Base-by-base conservation (phyloP, 2,329 filamentous ascomycete genomes). In the Coniochaeta sp. region DNA sequence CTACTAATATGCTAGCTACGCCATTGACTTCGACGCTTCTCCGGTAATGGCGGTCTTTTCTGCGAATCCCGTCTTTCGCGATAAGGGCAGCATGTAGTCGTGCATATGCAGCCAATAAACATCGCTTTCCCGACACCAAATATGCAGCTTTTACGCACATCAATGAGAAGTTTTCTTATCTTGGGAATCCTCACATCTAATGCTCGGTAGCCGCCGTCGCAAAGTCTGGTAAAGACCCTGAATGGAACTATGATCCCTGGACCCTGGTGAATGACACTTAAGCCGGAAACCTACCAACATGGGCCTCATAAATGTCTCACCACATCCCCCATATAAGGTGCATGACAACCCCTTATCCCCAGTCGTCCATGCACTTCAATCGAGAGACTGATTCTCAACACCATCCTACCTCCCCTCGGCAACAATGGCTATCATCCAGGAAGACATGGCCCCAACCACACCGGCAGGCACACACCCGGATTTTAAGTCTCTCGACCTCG, bases 141-240 rank as follows among this genome's bases (percentile, higher is more conserved):
- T 22, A 47, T 52, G 47, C 47, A 30, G 12, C 14, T 28, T 52
- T 52, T 28, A 52, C 47, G 26, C 17, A 17, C 47, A 30, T 30
- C 47, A 30, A 52, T 52, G 47, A 52, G 47, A 58, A 88, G 89
- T n/a, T 78, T 76, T 24, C 83, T 88, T 70, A 90, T 88, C 0
- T 73, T 90, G 40, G 71, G 87, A 38, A 78, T 80, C 16, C 79
- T 84, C 0, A 76, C 81, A 81, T 78, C 0, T 68, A 76, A 58
- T 85, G 86, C 64, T 88, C 86, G 65, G 74, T 75, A 28, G 5
- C 14, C 22, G n/a, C 47, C 8, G 85, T 85, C 0, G 76, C 3
- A 47, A 5, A n/a, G 2, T 4, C 16, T 40, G 17, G 38, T 40
- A 4, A 40, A 14, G 38, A 19, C 38, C 16, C 38, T 10, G n/a